phyloP scores from a whole-genome alignment of 2,329 filamentous ascomycete genomes.

The Alternaria ventricosa region DNA sequence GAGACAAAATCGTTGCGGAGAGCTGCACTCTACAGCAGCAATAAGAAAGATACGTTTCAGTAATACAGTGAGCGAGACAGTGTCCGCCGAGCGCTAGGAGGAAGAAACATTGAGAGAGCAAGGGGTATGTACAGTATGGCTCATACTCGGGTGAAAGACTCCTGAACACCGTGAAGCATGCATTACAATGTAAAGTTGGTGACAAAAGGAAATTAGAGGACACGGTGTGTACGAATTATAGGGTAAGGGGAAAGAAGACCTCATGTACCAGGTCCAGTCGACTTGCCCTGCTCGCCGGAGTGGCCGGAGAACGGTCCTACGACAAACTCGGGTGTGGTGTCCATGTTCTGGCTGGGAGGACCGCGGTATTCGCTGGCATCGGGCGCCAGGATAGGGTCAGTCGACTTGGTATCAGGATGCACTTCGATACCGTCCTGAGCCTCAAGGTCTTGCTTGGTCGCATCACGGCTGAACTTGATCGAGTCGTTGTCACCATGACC shows the following conservation, averaged over 20 bases:
- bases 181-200: constrained; percentile 6
- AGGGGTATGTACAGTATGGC: constrained; percentile 17
- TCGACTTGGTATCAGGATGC: constrained; percentile 57
- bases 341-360: constrained; percentile 53
- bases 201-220: constrained; percentile 1
- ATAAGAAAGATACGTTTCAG: constrained; percentile 3
- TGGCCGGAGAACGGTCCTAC: constrained; percentile 53
- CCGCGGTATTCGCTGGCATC: constrained; percentile 49
- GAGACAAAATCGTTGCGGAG: not conserved
- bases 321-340: constrained; percentile 54
- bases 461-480: constrained; percentile 45
- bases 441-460: constrained; percentile 51
- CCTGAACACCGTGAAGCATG: constrained; percentile 11
- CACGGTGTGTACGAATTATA: not conserved
- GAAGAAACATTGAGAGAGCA: not conserved
- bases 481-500: constrained; percentile 49
- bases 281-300: constrained; percentile 14
- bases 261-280: constrained; percentile 7
- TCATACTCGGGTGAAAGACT: not conserved
- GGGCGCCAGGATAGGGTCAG: constrained; percentile 55
- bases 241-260: not conserved
- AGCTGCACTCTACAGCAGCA: not conserved
- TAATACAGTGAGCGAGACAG: constrained; percentile 12
- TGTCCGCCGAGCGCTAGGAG: not conserved
- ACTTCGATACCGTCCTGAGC: constrained; percentile 53